Percentiles rank a stretch among this genome's conserved stretches.
These are phyloP conservation scores for Zalaria obscura DNA, from an alignment of 2,329 filamentous ascomycete species.

Conservation along the genomic window DNA sequence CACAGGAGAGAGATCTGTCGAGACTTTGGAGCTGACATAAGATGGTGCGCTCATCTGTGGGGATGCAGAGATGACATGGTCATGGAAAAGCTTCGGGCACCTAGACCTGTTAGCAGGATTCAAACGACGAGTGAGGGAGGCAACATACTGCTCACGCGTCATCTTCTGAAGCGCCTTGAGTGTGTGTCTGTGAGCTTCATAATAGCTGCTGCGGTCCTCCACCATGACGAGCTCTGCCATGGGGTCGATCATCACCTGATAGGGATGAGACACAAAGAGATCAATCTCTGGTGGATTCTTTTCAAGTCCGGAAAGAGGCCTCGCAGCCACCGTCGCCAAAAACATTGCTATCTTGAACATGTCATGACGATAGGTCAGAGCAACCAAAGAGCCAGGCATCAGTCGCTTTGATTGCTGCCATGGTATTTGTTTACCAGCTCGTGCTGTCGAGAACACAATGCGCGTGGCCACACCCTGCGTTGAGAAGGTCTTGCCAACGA, in stretches of 20 bases:
- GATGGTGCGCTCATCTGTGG: too few species aligned
- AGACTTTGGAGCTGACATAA: background rate
- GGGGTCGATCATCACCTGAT: constrained; percentile 55
- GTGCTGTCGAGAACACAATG: constrained; percentile 54
- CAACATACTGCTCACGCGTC: constrained; percentile 34
- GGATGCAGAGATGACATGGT: too few species aligned
- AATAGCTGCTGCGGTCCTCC: constrained; percentile 60
- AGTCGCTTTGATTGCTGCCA: constrained; percentile 52
- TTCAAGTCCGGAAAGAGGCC: constrained; percentile 47
- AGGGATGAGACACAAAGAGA: constrained; percentile 50
- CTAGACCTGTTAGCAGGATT: background rate
- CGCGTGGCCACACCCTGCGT: constrained; percentile 49
- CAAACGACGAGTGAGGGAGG: background rate
- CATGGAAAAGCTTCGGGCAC: too few species aligned
- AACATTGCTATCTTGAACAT: constrained; percentile 51
- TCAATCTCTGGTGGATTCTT: constrained; percentile 59
- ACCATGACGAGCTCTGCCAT: constrained; percentile 62
- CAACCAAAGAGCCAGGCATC: constrained; percentile 40
- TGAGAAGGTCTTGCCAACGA: constrained; percentile 51
- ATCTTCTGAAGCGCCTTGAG: constrained; percentile 58
- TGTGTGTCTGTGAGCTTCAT: constrained; percentile 60
- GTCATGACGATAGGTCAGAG: constrained; percentile 41
- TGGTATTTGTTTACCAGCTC: constrained; percentile 50
- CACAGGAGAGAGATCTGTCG: background rate
- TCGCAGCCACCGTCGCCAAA: constrained; percentile 58